phyloP scores from a whole-genome alignment of 768 basidiomycete genomes.

The Filobasidium floriforme region DNA sequence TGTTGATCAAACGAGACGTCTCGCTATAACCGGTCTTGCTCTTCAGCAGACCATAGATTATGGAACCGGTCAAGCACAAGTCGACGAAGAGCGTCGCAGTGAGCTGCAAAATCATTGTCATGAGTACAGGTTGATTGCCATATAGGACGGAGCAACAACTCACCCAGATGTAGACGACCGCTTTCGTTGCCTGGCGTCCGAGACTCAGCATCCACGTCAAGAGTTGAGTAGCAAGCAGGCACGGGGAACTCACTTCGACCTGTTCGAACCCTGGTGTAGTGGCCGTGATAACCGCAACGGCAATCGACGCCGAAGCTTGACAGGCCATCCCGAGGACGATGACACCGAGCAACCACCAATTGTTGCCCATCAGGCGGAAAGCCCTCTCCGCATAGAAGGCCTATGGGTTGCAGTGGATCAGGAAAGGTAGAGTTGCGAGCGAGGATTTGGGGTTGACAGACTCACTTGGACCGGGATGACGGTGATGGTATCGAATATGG shows the following conservation, averaged over 20 bases:
- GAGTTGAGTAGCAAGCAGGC: neutral
- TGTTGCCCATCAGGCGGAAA: neutral
- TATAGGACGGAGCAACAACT: neutral
- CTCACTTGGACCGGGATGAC: neutral
- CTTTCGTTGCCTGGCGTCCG: neutral
- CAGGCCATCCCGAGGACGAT: neutral
- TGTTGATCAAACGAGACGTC: neutral
- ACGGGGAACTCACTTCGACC: neutral
- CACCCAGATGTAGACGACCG: neutral
- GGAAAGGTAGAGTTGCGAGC: neutral
- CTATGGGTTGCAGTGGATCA: neutral
- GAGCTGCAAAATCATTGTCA: neutral
- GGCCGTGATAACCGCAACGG: neutral
- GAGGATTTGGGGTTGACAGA: neutral
- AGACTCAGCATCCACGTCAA: neutral
- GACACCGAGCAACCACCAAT: neutral
- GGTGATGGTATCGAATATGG: neutral
- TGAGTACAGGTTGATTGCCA: neutral
- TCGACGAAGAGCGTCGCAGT: neutral
- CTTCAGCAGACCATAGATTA: neutral
- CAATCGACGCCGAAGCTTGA: neutral
- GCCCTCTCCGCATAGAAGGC: neutral
- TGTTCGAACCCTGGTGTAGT: neutral
- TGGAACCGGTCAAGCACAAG: neutral
- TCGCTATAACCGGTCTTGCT: constrained; percentile 2